Conservation (phyloP, 371 early-diverging fungal species). For the Coemansia sp. region DNA sequence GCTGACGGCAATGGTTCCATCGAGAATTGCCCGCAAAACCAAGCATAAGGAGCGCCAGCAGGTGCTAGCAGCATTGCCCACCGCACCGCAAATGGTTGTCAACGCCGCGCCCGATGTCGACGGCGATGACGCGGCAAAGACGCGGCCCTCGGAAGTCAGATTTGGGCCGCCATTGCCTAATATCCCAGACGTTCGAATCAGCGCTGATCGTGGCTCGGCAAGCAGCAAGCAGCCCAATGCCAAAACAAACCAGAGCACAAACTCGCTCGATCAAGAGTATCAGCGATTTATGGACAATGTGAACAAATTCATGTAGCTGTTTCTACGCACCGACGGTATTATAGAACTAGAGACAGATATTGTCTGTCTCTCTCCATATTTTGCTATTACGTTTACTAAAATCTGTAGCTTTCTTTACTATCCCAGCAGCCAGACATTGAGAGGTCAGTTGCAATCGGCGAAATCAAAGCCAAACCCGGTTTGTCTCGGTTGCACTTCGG, state of each 20-base stretch:
- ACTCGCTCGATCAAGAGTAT: slow-evolving; percentile 27
- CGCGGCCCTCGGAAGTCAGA: background rate
- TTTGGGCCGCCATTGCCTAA: background rate
- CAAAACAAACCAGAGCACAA: background rate
- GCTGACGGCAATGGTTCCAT: slow-evolving; percentile 48
- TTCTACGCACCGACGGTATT: no score
- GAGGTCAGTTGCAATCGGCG: slow-evolving; percentile 13
- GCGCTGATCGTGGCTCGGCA: background rate
- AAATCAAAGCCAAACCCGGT: slow-evolving; percentile 18
- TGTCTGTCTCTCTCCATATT: background rate
- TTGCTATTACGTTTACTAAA: background rate
- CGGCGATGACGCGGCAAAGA: background rate
- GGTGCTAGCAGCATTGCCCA: slow-evolving; percentile 25
- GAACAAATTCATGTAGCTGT: slow-evolving; percentile 6
- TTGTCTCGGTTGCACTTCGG: slow-evolving; percentile 30
- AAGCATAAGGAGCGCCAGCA: slow-evolving; percentile 37
- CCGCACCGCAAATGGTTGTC: slow-evolving; percentile 32
- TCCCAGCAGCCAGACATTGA: slow-evolving; percentile 14
- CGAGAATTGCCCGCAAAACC: slow-evolving; percentile 37
- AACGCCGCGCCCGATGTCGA: slow-evolving; percentile 36
- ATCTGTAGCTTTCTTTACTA: slow-evolving; percentile 18
- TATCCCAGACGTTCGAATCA: background rate
- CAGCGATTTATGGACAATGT: slow-evolving; percentile 23
- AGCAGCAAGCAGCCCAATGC: background rate
- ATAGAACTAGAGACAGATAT: no score